Evolutionary conservation across 495 filamentous ascomycete genomes (phyloP).

Genomic region (Penicillium ochrochloron): DNA sequence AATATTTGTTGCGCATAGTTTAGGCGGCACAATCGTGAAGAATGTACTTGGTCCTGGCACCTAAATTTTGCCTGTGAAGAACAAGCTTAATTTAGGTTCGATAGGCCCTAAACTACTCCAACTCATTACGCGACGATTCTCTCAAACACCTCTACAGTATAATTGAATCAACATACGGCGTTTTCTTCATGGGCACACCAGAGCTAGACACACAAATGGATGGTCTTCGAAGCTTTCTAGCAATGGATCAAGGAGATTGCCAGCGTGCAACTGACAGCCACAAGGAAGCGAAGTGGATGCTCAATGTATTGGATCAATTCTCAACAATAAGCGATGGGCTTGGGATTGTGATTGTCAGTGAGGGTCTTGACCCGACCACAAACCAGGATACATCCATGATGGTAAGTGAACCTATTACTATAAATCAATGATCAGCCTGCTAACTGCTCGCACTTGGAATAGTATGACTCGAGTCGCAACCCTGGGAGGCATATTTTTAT

Average conservation of each 20-base stretch:
- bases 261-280: neutral
- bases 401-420: neutral
- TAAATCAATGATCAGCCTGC: neutral
- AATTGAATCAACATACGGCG: neutral
- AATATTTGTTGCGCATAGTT: conserved; percentile 42
- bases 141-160: neutral
- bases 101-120: conserved; percentile 11
- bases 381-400: neutral
- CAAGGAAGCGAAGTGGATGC: conserved; percentile 13
- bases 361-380: neutral
- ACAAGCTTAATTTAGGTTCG: neutral
- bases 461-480: neutral
- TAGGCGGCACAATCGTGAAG: conserved; percentile 40
- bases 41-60: conserved; percentile 21
- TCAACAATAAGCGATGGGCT: neutral
- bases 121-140: neutral
- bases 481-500: neutral
- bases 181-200: conserved; percentile 14
- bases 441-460: neutral
- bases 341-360: neutral
- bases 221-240: conserved; percentile 1
- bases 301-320: conserved; percentile 3
- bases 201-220: conserved; percentile 10
- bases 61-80: neutral
- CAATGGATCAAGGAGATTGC: neutral